Conservation (phyloP, 306 rosid species). For the Albizia julibrissin region DNA sequence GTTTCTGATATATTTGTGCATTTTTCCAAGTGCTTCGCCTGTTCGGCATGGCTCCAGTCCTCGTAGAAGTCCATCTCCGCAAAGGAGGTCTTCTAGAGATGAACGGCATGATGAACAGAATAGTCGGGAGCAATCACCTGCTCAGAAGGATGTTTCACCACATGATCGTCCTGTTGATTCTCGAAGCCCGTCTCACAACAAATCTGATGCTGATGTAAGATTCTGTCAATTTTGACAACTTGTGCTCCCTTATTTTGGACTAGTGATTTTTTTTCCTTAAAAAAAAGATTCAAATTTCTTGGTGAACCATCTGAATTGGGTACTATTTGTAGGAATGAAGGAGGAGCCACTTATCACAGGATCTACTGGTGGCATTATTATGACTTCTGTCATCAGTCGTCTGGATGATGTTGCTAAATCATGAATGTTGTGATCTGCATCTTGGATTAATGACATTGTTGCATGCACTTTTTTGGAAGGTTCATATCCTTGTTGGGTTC, state of each 20-base stretch:
- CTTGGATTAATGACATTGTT: constrained; percentile 28
- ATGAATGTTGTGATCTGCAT: constrained; percentile 34
- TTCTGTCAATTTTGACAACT: background rate
- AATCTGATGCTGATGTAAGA: constrained; percentile 65
- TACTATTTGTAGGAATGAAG: constrained; percentile 51
- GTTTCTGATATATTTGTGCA: constrained; percentile 31
- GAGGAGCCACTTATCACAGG: background rate
- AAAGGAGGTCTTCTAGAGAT: constrained; percentile 43
- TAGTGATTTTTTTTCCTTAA: background rate
- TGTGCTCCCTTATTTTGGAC: background rate
- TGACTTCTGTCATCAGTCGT: constrained; percentile 14
- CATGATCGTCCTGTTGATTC: constrained; percentile 46
- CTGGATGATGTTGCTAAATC: constrained; percentile 27
- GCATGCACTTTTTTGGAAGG: constrained; percentile 48
- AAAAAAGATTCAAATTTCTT: background rate
- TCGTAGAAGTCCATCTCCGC: constrained; percentile 49
- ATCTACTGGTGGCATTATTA: constrained; percentile 7
- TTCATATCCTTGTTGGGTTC: constrained; percentile 49
- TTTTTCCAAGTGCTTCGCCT: constrained; percentile 51
- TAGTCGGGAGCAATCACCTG: constrained; percentile 42
- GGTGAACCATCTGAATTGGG: constrained; percentile 3
- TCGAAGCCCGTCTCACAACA: constrained; percentile 55
- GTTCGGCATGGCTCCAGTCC: constrained; percentile 43
- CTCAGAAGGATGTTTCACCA: constrained; percentile 46
- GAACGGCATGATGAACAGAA: constrained; percentile 44